Evolutionary conservation across 2,329 filamentous ascomycete species (phyloP), one percentile per base, ranked within the genome.

Genomic region (Beauveria scarabaeidicola): DNA sequence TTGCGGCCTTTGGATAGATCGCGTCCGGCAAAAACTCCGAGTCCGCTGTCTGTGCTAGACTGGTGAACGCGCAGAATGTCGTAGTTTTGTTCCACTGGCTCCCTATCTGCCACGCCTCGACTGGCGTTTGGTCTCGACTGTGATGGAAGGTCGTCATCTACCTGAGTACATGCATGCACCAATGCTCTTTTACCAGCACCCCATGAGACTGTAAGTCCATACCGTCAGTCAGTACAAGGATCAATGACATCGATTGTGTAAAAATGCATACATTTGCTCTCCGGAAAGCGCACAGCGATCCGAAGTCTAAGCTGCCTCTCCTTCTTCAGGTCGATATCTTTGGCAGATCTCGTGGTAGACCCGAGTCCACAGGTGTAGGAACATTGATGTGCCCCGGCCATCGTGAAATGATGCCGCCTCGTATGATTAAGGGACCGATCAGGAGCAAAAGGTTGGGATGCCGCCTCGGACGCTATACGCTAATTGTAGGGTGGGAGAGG

Each of bases 11-110:
- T n/a, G 3, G 25, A 25, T 10, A 69, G 44, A 5, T 64, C n/a
- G 1, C 5, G 52, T 0, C 1, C 41, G 5, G 66, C 64, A 55
- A 66, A 67, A 7, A 71, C 46, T 10, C 70, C 69, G 6, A 15
- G 32, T 3, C 61, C 58, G 1, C 61, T 62, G 5, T 17, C 7
- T 2, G 44, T 60, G 1, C 13, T 3, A 1, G 64, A 66, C 1
- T 62, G 2, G 7, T 15, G 27, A 32, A 68, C 59, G 1, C 9
- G 7, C 15, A 67, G 43, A 15, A 59, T 64, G 5, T 63, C 60
- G 3, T 44, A 52, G 21, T 67, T 66, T 5, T 40, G 17, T 19
- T 50, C 5, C 25, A 23, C 8, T 54, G 2, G 6, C 11, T 17
- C 15, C 13, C 1, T 10, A 15, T n/a, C 7, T 27, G 2, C 47